Percentiles rank a stretch among this genome's conserved stretches.
phyloP scores from a whole-genome alignment of 805 yeast species.

The Lachancea meyersii region DNA sequence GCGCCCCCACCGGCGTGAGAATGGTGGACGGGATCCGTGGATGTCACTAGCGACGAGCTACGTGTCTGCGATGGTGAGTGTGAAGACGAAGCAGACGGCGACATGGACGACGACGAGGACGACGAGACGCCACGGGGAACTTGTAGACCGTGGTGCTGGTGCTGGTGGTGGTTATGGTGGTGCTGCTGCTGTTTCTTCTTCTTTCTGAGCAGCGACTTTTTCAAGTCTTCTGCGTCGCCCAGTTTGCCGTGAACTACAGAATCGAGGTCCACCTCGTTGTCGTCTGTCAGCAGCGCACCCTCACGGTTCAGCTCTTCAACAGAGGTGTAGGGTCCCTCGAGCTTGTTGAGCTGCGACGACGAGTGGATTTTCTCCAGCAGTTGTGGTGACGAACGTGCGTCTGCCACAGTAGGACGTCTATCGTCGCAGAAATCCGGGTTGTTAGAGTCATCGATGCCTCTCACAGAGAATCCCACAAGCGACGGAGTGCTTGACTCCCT shows the following conservation, averaged over 20 bases:
- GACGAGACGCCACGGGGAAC: no score
- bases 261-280: conserved; percentile 27
- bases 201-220: conserved; percentile 12
- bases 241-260: conserved; percentile 15
- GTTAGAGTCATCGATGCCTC: conserved; percentile 23
- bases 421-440: conserved; percentile 20
- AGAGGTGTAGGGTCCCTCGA: conserved; percentile 20
- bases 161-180: not conserved
- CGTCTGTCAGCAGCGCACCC: conserved; percentile 34
- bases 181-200: conserved; percentile 8
- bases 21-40: conserved; percentile 25
- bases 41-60: conserved; percentile 21
- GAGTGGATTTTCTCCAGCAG: conserved; percentile 11
- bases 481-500: conserved; percentile 19
- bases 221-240: conserved; percentile 15
- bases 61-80: conserved; percentile 11
- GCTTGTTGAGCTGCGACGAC: conserved; percentile 9
- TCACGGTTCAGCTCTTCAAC: conserved; percentile 32
- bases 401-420: conserved; percentile 4
- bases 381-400: conserved; percentile 10
- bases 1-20: conserved; percentile 6
- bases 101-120: conserved; percentile 11
- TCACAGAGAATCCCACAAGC: conserved; percentile 27
- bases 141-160: not conserved
- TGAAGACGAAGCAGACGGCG: conserved; percentile 4